Conservation (phyloP, 148 eudicot species). For the Nyssa sinensis region DNA sequence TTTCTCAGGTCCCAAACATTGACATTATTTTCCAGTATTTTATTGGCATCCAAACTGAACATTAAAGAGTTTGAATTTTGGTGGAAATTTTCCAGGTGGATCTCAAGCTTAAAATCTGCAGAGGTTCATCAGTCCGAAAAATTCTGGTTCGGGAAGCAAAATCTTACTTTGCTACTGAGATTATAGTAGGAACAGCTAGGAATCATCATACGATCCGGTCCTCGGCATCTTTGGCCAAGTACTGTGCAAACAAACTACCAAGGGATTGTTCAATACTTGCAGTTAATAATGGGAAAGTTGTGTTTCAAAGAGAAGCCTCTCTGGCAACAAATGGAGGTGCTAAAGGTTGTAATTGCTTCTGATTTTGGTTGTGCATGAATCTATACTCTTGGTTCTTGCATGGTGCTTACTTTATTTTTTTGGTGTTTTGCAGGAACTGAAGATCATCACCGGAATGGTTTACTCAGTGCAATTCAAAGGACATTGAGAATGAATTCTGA, state of each 20-base stretch:
- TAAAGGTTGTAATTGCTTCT: slow-evolving; percentile 33
- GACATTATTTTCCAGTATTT: neutral
- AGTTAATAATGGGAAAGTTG: slow-evolving; percentile 80
- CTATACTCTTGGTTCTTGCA: neutral
- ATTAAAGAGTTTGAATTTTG: neutral
- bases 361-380: neutral
- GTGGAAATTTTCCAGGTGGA: slow-evolving; percentile 56
- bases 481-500: slow-evolving; percentile 43
- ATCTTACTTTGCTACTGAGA: slow-evolving; percentile 50
- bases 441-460: slow-evolving; percentile 38
- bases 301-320: slow-evolving; percentile 64
- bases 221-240: slow-evolving; percentile 76
- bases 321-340: slow-evolving; percentile 13
- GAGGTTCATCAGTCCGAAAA: slow-evolving; percentile 78
- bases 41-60: neutral
- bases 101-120: slow-evolving; percentile 91
- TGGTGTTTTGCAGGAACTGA: slow-evolving; percentile 39
- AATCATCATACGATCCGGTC: slow-evolving; percentile 62
- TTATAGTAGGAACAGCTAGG: slow-evolving; percentile 69
- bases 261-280: slow-evolving; percentile 77
- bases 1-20: neutral
- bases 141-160: slow-evolving; percentile 76
- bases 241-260: slow-evolving; percentile 73
- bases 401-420: neutral
- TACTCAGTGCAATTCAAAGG: slow-evolving; percentile 54